Base-by-base conservation (phyloP, 345 rosid species). In the Moringa oleifera region DNA sequence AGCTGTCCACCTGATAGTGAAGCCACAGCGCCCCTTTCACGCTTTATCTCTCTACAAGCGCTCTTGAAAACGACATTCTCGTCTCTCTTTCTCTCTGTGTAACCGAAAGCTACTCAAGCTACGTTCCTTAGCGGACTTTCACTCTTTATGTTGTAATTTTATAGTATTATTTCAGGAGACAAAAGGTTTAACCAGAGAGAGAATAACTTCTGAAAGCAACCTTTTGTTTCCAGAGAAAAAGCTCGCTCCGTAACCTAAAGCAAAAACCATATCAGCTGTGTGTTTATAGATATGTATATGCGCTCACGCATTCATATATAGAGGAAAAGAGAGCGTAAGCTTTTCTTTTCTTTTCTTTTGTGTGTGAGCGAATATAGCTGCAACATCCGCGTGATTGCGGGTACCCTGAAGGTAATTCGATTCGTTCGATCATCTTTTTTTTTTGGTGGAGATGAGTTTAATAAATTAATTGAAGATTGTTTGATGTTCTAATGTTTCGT, bases 131-230 rank as follows among this genome's bases (percentile, higher is more conserved):
- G 65, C 83, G 21, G 52, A 61, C 73, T 47, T 4, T 33, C 5
- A 33, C 11, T 4, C 37, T 4, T 11, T 33, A 33, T 4, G 37
- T 4, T 11, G 37, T 33, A 33, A 4, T 41, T 41, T 15, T 1
- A 5, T 41, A 4, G 2, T 41, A 41, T 41, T 4, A 41, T 61
- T 20, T 20, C 58, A 61, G 61, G 73, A 71, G 64, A 74, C 67
- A 73, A 25, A 63, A 69, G 66, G 70, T 69, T 74, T 56, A 61
- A 58, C 57, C 57, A 61, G 61, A 61, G 73, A 71, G 64, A 74
- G 68, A 73, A 22, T 65, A 69, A 66, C 71, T 69, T 74, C 57
- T 50, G 71, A 71, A 54, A 74, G 70, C 76, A 60, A 73, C 68
- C 66, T 23, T 56, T 55, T 45, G 28, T 57, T 51, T 41, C 15